A percentile compares a stretch with the other conserved stretches of the same genome.
phyloP scores from a whole-genome alignment of 352 stramenopile species.

The Globisporangium camurandrum region DNA sequence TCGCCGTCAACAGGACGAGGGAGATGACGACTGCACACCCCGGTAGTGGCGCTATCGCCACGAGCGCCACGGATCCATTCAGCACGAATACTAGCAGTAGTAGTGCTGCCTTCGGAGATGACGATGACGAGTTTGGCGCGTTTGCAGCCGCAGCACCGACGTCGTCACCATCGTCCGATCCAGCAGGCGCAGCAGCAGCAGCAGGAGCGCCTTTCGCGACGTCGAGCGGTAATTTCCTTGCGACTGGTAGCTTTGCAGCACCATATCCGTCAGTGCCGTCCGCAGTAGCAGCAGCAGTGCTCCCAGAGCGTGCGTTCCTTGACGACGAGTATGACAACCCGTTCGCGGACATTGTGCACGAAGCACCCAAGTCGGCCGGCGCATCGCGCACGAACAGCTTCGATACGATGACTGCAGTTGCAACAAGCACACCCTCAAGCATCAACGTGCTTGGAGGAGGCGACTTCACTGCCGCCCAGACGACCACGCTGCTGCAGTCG shows the following conservation, averaged over 20 bases:
- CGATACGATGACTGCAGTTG: not conserved
- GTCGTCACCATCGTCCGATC: slow-evolving; percentile 12
- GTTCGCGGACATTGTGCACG: slow-evolving; percentile 15
- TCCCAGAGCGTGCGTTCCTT: slow-evolving; percentile 8
- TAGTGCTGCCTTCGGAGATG: not conserved
- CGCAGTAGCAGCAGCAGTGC: slow-evolving; percentile 1
- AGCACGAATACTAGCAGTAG: slow-evolving; percentile 2
- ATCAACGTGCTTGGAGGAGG: not conserved
- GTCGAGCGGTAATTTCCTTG: too few species aligned
- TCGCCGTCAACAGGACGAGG: not conserved
- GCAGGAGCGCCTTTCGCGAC: slow-evolving; percentile 1
- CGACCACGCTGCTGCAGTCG: slow-evolving; percentile 1
- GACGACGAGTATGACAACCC: slow-evolving; percentile 18
- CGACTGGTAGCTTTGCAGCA: too few species aligned
- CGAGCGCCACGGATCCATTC: not conserved
- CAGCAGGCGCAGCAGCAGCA: not conserved
- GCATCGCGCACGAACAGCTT: slow-evolving; percentile 9
- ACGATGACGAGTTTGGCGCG: slow-evolving; percentile 28
- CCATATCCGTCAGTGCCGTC: slow-evolving; percentile 1
- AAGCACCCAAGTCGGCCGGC: slow-evolving; percentile 1
- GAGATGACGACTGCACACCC: not conserved
- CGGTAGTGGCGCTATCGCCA: not conserved
- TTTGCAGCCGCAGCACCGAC: slow-evolving; percentile 28
- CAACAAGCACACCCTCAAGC: not conserved
- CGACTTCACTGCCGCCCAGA: not conserved